Evolutionary conservation across 2,329 filamentous ascomycete genomes (phyloP).

Genomic region (Incumbomyces lentus): DNA sequence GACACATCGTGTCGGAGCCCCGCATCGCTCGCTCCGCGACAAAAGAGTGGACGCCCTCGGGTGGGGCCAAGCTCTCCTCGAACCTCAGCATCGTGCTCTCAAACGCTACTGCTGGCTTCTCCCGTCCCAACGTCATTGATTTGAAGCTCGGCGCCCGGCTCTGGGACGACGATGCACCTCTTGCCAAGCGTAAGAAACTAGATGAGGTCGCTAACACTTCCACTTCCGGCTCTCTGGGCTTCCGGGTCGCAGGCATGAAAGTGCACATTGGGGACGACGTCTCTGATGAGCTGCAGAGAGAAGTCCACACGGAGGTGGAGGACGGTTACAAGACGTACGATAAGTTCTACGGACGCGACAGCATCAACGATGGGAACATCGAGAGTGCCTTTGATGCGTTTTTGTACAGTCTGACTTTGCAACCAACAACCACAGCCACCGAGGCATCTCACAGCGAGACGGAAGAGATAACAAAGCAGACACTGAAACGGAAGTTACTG

Average conservation of each 20-base stretch:
- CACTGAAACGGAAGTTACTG: slow-evolving; percentile 29
- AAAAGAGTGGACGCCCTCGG: slow-evolving; percentile 37
- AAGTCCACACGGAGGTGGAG: slow-evolving; percentile 27
- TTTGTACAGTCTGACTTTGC: slow-evolving; percentile 31
- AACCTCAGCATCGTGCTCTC: slow-evolving; percentile 73
- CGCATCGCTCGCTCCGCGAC: slow-evolving; percentile 12
- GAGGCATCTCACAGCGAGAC: neutral
- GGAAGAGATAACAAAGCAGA: slow-evolving; percentile 7
- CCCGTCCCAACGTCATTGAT: slow-evolving; percentile 79
- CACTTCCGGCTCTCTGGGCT: slow-evolving; percentile 50
- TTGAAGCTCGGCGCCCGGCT: slow-evolving; percentile 79
- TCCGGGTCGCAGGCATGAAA: slow-evolving; percentile 57
- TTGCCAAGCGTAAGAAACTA: slow-evolving; percentile 47
- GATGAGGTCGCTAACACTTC: slow-evolving; percentile 50
- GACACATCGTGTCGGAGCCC: slow-evolving; percentile 20
- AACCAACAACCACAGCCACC: slow-evolving; percentile 24
- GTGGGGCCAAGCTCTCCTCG: slow-evolving; percentile 59
- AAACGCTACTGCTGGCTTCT: slow-evolving; percentile 72
- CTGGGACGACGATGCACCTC: slow-evolving; percentile 63
- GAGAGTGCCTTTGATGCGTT: slow-evolving; percentile 49
- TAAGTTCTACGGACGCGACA: slow-evolving; percentile 55
- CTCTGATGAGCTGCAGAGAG: slow-evolving; percentile 10
- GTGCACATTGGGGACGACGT: slow-evolving; percentile 39
- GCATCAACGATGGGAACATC: slow-evolving; percentile 43
- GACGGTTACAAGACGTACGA: slow-evolving; percentile 51